Evolutionary conservation across 116 monocot genomes (phyloP), one percentile per base, ranked within the genome.

Genomic region (Papilionanthe hybrid): DNA sequence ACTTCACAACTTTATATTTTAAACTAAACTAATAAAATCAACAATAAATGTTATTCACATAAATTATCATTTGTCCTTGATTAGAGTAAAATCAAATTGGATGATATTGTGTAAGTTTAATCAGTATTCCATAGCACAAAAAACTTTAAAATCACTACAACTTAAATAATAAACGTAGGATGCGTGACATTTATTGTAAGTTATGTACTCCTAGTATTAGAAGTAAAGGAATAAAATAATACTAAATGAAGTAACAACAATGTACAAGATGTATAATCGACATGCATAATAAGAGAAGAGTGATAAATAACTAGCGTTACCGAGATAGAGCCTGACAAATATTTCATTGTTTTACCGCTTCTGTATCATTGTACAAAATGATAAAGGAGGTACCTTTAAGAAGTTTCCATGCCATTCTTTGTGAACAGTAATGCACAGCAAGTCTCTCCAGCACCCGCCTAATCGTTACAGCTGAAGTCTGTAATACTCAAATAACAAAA

Each of bases 331-430:
- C 9, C 27, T 25, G 3, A 9, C 7, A 65, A 65, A 27, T 27
- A 65, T 27, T 65, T 37, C 37, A 71, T 15, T 71, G 5, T 11
- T 71, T 37, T 28, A 1, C 32, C 9, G 32, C 29, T 71, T 71
- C 5, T 1, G 15, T 71, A 71, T 71, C 53, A 17, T 53, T 53
- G 17, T 53, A 28, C 13, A 25, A 37, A 47, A 75, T 49, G 12
- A 27, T 75, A 47, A 48, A 20, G 12, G 7, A 42, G 17, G 9
- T 90, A 94, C 98, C 95, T 91, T 98, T 99, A 56, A 94, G 93
- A 90, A 99, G 93, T 78, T 94, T 99, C 98, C 98, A 94, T 77
- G 98, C 91, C 86, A 88, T 93, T 88, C 98, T 94, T 84, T 80
- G 91, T 68, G 98, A 99, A 87, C 90, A 86, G 86, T 93, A 80